Evolutionary conservation across 192 early-diverging fungal species (phyloP).

Genomic region (Mortierella antarctica): DNA sequence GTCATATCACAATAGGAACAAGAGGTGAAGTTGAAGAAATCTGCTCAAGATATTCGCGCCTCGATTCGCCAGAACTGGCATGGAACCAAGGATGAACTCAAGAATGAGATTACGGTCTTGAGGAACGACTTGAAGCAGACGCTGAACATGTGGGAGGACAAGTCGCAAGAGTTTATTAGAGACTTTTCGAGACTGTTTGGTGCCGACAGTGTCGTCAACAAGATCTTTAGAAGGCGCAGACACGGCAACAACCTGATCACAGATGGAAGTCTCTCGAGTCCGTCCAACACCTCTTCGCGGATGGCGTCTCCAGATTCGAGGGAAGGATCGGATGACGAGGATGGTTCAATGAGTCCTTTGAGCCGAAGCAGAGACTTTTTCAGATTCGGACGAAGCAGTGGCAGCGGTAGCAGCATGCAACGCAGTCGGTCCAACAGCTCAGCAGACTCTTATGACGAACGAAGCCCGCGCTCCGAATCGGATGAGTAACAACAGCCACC

Average conservation of each 20-base stretch:
- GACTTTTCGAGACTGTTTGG: constrained; percentile 72
- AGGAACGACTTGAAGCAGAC: constrained; percentile 73
- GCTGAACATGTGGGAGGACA: constrained; percentile 75
- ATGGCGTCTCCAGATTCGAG: constrained; percentile 37
- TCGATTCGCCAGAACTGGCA: constrained; percentile 75
- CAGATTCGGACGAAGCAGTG: constrained; percentile 20
- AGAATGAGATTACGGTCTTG: constrained; percentile 70
- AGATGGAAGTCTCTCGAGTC: constrained; percentile 30
- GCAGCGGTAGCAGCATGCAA: constrained; percentile 28
- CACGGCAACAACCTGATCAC: constrained; percentile 32
- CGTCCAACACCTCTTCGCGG: constrained; percentile 25
- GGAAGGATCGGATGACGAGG: constrained; percentile 32
- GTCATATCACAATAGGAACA: constrained; percentile 60
- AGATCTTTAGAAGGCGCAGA: constrained; percentile 53
- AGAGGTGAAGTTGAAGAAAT: constrained; percentile 80
- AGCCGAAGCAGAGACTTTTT: constrained; percentile 29
- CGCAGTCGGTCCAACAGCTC: constrained; percentile 38
- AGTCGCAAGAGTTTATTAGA: constrained; percentile 80
- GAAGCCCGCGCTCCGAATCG: constrained; percentile 13
- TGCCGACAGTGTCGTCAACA: constrained; percentile 66
- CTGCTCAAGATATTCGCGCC: constrained; percentile 73
- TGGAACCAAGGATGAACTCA: constrained; percentile 72
- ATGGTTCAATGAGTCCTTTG: constrained; percentile 19
- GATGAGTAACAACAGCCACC: constrained; percentile 3
- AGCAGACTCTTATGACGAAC: constrained; percentile 27